Conservation (phyloP, 305 asterid species). For the Andrographis paniculata region DNA sequence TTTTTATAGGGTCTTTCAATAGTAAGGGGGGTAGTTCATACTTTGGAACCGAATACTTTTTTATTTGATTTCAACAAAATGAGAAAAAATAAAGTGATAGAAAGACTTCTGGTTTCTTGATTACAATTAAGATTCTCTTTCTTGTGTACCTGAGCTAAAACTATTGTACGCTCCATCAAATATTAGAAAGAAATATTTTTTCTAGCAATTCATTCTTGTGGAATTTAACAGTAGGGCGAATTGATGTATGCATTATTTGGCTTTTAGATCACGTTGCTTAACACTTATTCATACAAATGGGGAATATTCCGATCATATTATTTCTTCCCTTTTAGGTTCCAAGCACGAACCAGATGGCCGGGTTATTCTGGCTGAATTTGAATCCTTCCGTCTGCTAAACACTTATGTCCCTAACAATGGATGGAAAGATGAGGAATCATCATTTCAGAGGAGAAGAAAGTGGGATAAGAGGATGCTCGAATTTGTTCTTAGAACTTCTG, state of each 20-base stretch:
- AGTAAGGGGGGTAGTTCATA: background rate
- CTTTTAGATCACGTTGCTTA: background rate
- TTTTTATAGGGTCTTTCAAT: conserved; percentile 1
- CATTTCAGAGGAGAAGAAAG: conserved; percentile 92
- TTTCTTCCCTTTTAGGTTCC: conserved; percentile 42
- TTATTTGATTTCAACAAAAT: no score
- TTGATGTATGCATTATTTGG: background rate
- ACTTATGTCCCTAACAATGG: conserved; percentile 94
- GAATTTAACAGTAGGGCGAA: no score
- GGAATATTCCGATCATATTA: conserved; percentile 8
- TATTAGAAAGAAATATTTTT: no score
- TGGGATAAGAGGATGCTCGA: conserved; percentile 95
- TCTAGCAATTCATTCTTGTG: no score
- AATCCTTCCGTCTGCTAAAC: conserved; percentile 64
- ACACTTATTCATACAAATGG: background rate
- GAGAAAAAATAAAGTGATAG: no score
- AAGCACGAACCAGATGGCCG: conserved; percentile 93
- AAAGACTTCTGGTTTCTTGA: no score
- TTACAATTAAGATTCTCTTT: no score
- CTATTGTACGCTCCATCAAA: no score
- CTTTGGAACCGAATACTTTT: no score
- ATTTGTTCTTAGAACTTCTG: conserved; percentile 52
- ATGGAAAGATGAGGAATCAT: conserved; percentile 90
- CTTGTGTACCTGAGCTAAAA: no score
- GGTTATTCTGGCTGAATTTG: conserved; percentile 84